A percentile compares a stretch with the other conserved stretches of the same genome.
Conservation (phyloP, 176 grass and related monocot genomes). For the Aegilops bicornis region DNA sequence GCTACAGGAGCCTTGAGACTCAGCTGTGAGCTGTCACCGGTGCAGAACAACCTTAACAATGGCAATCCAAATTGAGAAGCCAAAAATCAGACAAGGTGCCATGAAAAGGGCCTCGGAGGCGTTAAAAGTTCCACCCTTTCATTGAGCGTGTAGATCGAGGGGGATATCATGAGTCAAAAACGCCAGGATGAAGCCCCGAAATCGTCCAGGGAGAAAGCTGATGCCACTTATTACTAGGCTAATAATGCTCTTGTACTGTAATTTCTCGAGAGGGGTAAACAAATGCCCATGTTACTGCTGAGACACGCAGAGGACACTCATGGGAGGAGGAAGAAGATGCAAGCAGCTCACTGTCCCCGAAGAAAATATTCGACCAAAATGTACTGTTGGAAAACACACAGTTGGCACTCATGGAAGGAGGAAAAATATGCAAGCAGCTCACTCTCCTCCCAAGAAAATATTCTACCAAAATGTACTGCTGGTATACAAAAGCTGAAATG, state of each 20-base stretch:
- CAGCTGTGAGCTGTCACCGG: neutral
- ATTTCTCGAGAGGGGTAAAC: conserved; percentile 21
- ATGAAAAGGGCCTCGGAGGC: neutral
- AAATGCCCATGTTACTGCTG: neutral
- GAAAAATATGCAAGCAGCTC: neutral
- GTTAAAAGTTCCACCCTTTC: neutral
- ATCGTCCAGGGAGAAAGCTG: neutral
- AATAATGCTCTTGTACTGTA: conserved; percentile 2
- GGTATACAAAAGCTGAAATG: conserved; percentile 12
- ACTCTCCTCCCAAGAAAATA: neutral
- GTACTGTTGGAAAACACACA: neutral
- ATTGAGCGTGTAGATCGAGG: neutral
- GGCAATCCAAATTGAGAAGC: conserved; percentile 18
- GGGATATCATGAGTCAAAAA: conserved; percentile 15
- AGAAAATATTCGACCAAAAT: neutral
- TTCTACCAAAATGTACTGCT: neutral
- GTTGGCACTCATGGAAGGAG: neutral
- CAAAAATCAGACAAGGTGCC: neutral
- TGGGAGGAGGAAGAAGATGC: conserved; percentile 6
- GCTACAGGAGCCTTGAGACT: neutral
- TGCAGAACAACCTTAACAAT: neutral
- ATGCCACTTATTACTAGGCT: neutral
- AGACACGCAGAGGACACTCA: neutral
- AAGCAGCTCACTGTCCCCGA: conserved; percentile 18
- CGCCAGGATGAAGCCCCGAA: neutral